These are phyloP conservation scores for Clavispora carvajalis DNA, from an alignment of 805 yeast genomes.

Conservation along the genomic window DNA sequence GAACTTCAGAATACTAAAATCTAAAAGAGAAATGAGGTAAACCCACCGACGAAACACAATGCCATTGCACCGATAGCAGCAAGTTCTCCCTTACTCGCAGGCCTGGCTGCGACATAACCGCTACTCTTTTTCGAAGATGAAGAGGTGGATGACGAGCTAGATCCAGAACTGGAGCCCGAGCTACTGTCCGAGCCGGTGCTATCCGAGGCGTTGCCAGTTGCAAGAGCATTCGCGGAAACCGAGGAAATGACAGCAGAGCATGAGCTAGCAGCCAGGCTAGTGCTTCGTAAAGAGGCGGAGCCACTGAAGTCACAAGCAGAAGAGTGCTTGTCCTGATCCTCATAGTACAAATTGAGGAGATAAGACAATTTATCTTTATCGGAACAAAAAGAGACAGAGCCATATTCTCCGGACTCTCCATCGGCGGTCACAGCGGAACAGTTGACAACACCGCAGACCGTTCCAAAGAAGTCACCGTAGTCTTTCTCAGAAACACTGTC, in stretches of 20 bases:
- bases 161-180: constrained; percentile 17
- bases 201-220: constrained; percentile 10
- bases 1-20: background rate
- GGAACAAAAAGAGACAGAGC: constrained; percentile 69
- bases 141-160: constrained; percentile 20
- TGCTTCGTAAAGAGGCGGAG: constrained; percentile 45
- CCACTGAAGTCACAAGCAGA: constrained; percentile 27
- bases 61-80: constrained; percentile 28
- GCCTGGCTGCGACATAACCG: constrained; percentile 18
- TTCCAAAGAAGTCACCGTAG: constrained; percentile 54
- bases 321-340: constrained; percentile 8
- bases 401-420: constrained; percentile 64
- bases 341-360: constrained; percentile 59
- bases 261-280: constrained; percentile 25
- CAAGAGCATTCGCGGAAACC: constrained; percentile 13
- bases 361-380: constrained; percentile 61
- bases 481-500: constrained; percentile 50
- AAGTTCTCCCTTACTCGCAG: constrained; percentile 27
- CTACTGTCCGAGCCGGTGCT: constrained; percentile 21
- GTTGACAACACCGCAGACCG: constrained; percentile 52
- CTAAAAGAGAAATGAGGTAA: constrained; percentile 30
- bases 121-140: constrained; percentile 14
- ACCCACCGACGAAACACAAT: constrained; percentile 42
- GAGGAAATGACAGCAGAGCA: constrained; percentile 23
- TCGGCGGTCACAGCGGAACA: constrained; percentile 60